Evolutionary conservation across 202 grass and related monocot genomes (phyloP), one percentile per base, ranked within the genome.

Genomic region (Schoenoplectus triqueter): DNA sequence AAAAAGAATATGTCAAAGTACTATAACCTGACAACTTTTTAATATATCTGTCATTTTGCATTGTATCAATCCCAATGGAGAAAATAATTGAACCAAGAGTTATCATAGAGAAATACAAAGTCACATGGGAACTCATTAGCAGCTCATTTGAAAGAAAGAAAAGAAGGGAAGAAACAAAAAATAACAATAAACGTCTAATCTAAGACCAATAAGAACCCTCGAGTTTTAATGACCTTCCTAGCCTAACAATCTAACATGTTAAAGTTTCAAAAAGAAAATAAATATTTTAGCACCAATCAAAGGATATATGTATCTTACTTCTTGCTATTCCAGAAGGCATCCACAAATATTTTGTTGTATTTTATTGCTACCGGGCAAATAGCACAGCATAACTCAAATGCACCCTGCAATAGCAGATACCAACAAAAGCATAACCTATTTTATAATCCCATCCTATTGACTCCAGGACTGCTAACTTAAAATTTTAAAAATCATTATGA

Each of bases 321-420:
- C 84, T 98, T 98, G 89, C 96, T 98, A 85, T 98, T 98, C 96
- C 96, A 98, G 80, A 98, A 98, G 74, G 96, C 96, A 56, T 95
- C 96, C 82, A 98, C 96, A 83, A 98, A 98, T 88, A 98, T 95
- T 90, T 94, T 98, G 86, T 98, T 98, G 74, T 98, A 98, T 78
- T 95, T 98, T 85, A 98, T 95, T 82, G 96, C 96, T 88, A 98
- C 90, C 65, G 96, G 96, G 80, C 96, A 99, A 84, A 99, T 93
- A 89, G 93, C 93, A 85, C 93, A 99, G 2, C 64, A 90, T 68
- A 99, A 90, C 82, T 99, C 96, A 85, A 99, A 99, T 85, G 93
- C 91, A 89, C 96, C 96, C 96, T 99, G 86, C 65, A 78, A 73
- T 31, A 31, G 31, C 31, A 69, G 80, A 44, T 68, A 83, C 19